These are phyloP conservation scores for Skeletonema menzelii DNA, from an alignment of 108 stramenopile species.

Conservation along the genomic window DNA sequence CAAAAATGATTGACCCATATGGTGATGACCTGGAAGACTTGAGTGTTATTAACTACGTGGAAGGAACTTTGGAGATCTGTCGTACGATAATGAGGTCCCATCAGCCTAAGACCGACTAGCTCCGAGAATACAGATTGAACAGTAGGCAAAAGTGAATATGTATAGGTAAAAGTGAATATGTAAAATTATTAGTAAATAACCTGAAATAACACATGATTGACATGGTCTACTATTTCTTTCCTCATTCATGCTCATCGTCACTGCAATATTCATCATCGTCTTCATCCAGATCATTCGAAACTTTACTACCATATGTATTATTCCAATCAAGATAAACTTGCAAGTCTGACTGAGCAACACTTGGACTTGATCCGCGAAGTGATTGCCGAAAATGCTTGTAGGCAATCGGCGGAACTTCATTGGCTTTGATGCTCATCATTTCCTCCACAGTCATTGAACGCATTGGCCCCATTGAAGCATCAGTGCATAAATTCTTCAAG, in stretches of 20 bases:
- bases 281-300: not conserved
- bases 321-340: conserved; percentile 80
- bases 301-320: conserved; percentile 7
- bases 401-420: conserved; percentile 87
- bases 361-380: conserved; percentile 76
- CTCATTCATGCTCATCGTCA: conserved; percentile 65
- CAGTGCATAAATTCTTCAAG: conserved; percentile 85
- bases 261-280: conserved; percentile 42
- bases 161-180: too few relatives aligned
- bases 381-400: conserved; percentile 87
- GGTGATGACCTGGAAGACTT: conserved; percentile 53
- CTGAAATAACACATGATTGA: too few relatives aligned
- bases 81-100: conserved; percentile 4
- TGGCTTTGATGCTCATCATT: conserved; percentile 45
- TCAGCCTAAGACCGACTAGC: conserved; percentile 1
- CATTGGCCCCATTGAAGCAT: conserved; percentile 96
- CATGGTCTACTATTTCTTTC: too few relatives aligned
- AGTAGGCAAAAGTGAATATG: too few relatives aligned
- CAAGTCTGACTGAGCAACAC: conserved; percentile 87
- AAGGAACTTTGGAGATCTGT: conserved; percentile 18
- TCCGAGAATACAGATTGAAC: too few relatives aligned
- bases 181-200: too few relatives aligned
- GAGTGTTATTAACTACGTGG: conserved; percentile 45
- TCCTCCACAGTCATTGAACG: conserved; percentile 32
- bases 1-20: conserved; percentile 46